A percentile compares a stretch with the other conserved stretches of the same genome.
These are phyloP conservation scores for Rhizopogon rudus DNA, from an alignment of 768 basidiomycete genomes.

Conservation along the genomic window DNA sequence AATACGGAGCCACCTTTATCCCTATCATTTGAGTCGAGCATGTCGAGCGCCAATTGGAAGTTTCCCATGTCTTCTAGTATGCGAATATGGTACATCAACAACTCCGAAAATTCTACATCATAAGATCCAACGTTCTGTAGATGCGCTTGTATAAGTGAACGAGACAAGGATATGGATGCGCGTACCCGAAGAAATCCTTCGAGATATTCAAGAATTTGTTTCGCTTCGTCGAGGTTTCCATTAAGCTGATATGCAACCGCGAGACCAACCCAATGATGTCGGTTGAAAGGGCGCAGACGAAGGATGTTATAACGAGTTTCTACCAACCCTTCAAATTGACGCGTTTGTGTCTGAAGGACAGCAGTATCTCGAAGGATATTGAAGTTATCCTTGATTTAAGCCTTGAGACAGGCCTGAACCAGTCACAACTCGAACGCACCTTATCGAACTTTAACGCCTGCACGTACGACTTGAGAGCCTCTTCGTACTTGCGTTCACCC, in stretches of 20 bases:
- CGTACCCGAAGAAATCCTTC: conserved; percentile 64
- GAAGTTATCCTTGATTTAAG: conserved; percentile 70
- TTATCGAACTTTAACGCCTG: conserved; percentile 88
- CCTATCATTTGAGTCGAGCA: conserved; percentile 50
- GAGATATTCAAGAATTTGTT: conserved; percentile 69
- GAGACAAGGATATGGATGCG: neutral
- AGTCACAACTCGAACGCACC: conserved; percentile 39
- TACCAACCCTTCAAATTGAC: conserved; percentile 71
- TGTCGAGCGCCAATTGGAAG: conserved; percentile 48
- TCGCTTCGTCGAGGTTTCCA: conserved; percentile 66
- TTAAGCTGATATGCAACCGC: conserved; percentile 87
- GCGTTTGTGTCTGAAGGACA: conserved; percentile 82
- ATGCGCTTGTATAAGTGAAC: neutral
- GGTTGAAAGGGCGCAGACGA: conserved; percentile 71
- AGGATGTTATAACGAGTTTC: conserved; percentile 82
- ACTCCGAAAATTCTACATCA: conserved; percentile 82
- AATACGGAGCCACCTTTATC: conserved; percentile 63
- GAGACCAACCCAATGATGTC: conserved; percentile 86
- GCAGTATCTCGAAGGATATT: conserved; percentile 92
- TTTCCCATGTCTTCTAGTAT: conserved; percentile 73
- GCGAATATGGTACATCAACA: conserved; percentile 70
- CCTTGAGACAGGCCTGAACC: conserved; percentile 2
- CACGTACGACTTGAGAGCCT: conserved; percentile 88
- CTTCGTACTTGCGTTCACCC: conserved; percentile 91
- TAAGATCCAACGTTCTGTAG: conserved; percentile 67